These are phyloP conservation scores for Singerocomus rubriflavus DNA, from an alignment of 1,284 basidiomycete species.

Conservation along the genomic window DNA sequence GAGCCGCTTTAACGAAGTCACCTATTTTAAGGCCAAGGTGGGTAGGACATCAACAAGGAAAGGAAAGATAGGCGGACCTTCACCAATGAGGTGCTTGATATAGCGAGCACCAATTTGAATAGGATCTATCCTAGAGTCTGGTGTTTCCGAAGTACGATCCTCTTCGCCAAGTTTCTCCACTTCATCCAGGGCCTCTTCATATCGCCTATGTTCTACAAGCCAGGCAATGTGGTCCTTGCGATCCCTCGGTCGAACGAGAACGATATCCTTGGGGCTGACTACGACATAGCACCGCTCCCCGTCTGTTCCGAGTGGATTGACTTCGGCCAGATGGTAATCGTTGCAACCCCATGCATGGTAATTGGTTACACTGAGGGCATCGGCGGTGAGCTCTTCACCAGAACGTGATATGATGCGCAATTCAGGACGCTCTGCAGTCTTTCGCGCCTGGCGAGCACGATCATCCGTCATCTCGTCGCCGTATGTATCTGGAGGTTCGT, in stretches of 20 bases:
- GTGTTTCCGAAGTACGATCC: constrained; percentile 20
- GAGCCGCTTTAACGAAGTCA: constrained; percentile 81
- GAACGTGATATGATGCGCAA: constrained; percentile 85
- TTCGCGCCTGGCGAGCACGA: constrained; percentile 69
- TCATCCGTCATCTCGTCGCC: constrained; percentile 71
- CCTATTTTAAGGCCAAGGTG: constrained; percentile 42
- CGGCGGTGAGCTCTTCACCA: constrained; percentile 88
- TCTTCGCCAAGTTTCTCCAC: constrained; percentile 61
- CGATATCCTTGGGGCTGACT: constrained; percentile 81
- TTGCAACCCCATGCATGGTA: constrained; percentile 89
- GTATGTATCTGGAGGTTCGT: constrained; percentile 66
- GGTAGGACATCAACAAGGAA: not conserved
- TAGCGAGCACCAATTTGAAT: constrained; percentile 81
- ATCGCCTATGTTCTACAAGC: constrained; percentile 84
- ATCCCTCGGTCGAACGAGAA: constrained; percentile 85
- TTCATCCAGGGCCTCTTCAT: constrained; percentile 85
- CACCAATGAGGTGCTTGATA: constrained; percentile 73
- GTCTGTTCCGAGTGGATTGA: constrained; percentile 30
- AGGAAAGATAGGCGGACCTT: constrained; percentile 50
- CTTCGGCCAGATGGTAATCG: constrained; percentile 77
- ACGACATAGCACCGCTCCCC: constrained; percentile 68
- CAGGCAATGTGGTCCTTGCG: constrained; percentile 89
- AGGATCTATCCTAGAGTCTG: constrained; percentile 51
- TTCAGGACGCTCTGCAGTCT: constrained; percentile 86
- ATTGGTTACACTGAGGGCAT: constrained; percentile 77